phyloP scores from a whole-genome alignment of 306 rosid genomes.

The Ammopiptanthus mongolicus region DNA sequence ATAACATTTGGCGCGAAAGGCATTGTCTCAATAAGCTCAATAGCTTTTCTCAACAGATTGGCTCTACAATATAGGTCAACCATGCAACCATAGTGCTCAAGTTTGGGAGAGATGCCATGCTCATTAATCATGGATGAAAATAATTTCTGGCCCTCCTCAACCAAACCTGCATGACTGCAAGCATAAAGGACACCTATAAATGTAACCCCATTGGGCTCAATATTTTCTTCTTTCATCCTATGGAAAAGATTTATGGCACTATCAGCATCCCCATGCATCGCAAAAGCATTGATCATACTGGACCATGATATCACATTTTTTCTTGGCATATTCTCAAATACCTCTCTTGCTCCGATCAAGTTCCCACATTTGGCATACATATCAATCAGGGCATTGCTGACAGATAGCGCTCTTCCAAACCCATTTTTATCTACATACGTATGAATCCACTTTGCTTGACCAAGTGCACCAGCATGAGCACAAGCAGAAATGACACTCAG shows the following conservation, averaged over 20 bases:
- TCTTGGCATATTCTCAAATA: constrained; percentile 59
- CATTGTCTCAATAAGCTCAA: constrained; percentile 73
- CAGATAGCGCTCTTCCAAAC: constrained; percentile 43
- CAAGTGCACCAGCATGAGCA: constrained; percentile 49
- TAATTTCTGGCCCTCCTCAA: constrained; percentile 51
- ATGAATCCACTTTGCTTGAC: constrained; percentile 58
- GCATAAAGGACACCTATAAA: constrained; percentile 89
- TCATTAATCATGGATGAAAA: constrained; percentile 65
- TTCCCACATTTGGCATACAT: constrained; percentile 66
- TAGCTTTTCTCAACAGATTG: constrained; percentile 66
- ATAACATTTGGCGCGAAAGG: constrained; percentile 70
- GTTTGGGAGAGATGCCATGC: constrained; percentile 59
- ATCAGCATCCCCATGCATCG: constrained; percentile 72
- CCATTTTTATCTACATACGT: constrained; percentile 49
- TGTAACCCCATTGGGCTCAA: constrained; percentile 70
- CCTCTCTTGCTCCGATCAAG: constrained; percentile 54
- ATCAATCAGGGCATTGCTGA: constrained; percentile 70
- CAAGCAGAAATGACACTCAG: constrained; percentile 75
- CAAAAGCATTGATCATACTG: constrained; percentile 67
- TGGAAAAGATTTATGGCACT: constrained; percentile 52
- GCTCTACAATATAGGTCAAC: constrained; percentile 87
- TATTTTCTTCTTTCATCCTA: constrained; percentile 52
- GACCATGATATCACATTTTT: constrained; percentile 80
- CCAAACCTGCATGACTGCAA: constrained; percentile 82
- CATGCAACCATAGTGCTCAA: constrained; percentile 89